These are phyloP conservation scores for Penicillium ochrochloron DNA, from an alignment of 495 filamentous ascomycete species.

Conservation along the genomic window DNA sequence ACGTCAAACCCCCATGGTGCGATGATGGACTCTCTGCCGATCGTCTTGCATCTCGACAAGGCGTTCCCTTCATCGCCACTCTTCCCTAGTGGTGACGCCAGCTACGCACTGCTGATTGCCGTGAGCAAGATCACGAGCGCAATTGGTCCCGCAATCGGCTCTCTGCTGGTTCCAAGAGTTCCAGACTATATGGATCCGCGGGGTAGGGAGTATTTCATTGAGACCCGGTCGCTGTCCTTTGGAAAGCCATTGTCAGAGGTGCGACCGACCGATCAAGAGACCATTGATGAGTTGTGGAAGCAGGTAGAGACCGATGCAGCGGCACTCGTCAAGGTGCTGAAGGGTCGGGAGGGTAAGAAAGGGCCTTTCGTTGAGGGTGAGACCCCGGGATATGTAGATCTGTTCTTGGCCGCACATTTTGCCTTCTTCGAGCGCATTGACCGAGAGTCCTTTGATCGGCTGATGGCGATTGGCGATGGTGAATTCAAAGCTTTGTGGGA, in stretches of 20 bases:
- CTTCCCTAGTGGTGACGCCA: constrained; percentile 41
- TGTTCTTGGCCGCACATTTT: constrained; percentile 23
- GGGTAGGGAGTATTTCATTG: constrained; percentile 37
- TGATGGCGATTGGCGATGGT: constrained; percentile 29
- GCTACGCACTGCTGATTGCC: constrained; percentile 31
- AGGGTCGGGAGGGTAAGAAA: constrained; percentile 36
- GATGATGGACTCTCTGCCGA: constrained; percentile 47
- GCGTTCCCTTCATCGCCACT: constrained; percentile 36
- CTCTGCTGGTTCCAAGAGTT: constrained; percentile 30
- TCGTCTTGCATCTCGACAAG: constrained; percentile 43
- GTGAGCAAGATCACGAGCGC: constrained; percentile 52
- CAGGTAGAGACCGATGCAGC: constrained; percentile 20
- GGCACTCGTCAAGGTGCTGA: constrained; percentile 28
- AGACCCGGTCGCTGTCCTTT: constrained; percentile 34
- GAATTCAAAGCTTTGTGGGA: constrained; percentile 32
- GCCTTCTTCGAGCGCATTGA: constrained; percentile 34
- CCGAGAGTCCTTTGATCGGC: constrained; percentile 24
- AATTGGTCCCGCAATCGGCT: constrained; percentile 1
- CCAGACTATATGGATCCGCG: constrained; percentile 34
- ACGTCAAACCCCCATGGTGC: constrained; percentile 33
- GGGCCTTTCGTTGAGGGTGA: constrained; percentile 40
- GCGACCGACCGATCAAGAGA: constrained; percentile 25
- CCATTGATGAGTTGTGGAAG: constrained; percentile 23
- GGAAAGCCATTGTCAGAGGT: constrained; percentile 42
- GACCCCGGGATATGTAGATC: constrained; percentile 34